Evolutionary conservation across 2,329 filamentous ascomycete genomes (phyloP), one percentile per base, ranked within the genome.

Genomic region (Blastomyces emzantsi): DNA sequence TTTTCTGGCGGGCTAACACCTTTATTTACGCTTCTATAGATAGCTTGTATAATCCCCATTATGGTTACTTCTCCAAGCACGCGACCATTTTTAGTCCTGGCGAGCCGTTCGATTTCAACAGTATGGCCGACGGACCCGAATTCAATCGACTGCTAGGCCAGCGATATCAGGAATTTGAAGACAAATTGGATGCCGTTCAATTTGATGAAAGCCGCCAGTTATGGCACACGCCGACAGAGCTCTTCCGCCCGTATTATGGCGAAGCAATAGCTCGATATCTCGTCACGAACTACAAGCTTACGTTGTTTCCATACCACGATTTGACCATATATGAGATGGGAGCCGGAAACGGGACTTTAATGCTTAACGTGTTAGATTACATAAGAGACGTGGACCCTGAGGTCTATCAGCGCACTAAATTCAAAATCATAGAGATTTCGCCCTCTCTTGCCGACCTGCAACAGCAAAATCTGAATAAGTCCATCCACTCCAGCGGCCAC

Each of bases 271-370:
- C 93, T n/a, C 88, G 93, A 25, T 97, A 97, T 75, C 85, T 99
- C 55, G 87, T 97, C 69, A 88, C 90, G 69, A 97, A 99, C 79
- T 99, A 99, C 83, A 92, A 94, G 74, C 85, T 97, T 74, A 90
- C 90, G 55, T 85, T 91, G 63, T 97, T 94, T 74, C 94, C 94
- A 2, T 97, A 97, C 80, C 88, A 97, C 77, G 94, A 99, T 77
- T 84, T 99, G 61, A 90, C 96, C 70, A 95, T 99, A 75, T 99
- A 97, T 83, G 94, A 99, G 76, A 96, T 99, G 89, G 94, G 94
- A 61, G 94, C 94, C 49, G 94, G 94, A 70, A 93, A 96, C 71
- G 94, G 94, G 66, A 99, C 95, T 0, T 84, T 99, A 73, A 99
- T 99, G 94, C 83, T 94, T 73, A 99, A 99, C 76, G 92, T 99